Conservation (phyloP, 2,329 filamentous ascomycete species). For the Salinomyces thailandicus region DNA sequence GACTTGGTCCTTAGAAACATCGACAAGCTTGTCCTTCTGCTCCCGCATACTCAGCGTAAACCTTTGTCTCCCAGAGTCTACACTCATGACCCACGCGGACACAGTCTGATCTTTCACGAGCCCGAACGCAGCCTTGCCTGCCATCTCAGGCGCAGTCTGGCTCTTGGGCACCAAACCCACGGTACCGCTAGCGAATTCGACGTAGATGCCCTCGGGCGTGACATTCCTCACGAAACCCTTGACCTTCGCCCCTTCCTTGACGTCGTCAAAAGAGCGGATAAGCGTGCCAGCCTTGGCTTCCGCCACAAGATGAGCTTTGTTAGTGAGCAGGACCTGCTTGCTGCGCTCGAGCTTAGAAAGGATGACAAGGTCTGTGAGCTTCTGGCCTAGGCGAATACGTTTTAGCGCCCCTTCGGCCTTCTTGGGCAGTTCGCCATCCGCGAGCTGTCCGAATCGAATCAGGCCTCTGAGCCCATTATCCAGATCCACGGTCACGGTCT, state of each 20-base stretch:
- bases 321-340: constrained; percentile 63
- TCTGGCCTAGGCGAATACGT: constrained; percentile 75
- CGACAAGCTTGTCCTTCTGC: constrained; percentile 36
- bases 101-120: constrained; percentile 68
- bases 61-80: constrained; percentile 59
- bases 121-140: constrained; percentile 63
- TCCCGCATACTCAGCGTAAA: constrained; percentile 55
- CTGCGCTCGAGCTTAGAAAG: constrained; percentile 76
- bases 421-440: constrained; percentile 73
- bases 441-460: constrained; percentile 66
- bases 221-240: constrained; percentile 80
- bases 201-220: constrained; percentile 67
- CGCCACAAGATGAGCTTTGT: constrained; percentile 72
- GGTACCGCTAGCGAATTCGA: constrained; percentile 73
- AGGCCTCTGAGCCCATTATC: constrained; percentile 65
- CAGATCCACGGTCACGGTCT: constrained; percentile 56
- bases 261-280: constrained; percentile 59
- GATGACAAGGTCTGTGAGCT: constrained; percentile 68
- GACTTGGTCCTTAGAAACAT: constrained; percentile 19
- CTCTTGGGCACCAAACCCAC: constrained; percentile 71
- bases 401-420: constrained; percentile 70
- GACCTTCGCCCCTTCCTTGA: constrained; percentile 57
- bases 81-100: constrained; percentile 57
- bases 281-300: constrained; percentile 63
- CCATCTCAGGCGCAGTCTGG: constrained; percentile 61